phyloP scores from a whole-genome alignment of 225 moss, liverwort and hornwort species.

The Physcomitrium patens region DNA sequence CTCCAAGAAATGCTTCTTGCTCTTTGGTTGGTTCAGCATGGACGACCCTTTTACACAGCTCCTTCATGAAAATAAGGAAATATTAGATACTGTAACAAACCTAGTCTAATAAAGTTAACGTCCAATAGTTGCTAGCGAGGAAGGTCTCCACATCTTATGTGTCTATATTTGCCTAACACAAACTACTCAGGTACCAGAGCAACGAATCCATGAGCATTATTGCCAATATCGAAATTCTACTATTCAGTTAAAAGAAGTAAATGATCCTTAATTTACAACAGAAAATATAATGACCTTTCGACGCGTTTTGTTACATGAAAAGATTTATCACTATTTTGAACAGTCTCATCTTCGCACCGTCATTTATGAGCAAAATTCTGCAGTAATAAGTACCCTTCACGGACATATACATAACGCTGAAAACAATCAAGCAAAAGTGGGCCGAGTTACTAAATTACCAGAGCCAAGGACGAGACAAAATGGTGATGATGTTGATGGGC shows the following conservation, averaged over 20 bases:
- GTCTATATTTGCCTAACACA: slow-evolving; percentile 3
- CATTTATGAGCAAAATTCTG: background rate
- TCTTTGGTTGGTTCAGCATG: slow-evolving; percentile 35
- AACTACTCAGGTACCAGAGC: background rate
- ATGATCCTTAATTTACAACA: background rate
- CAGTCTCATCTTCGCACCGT: background rate
- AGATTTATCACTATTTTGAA: background rate
- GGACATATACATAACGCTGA: background rate
- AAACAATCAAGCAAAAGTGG: background rate
- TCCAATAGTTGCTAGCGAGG: background rate
- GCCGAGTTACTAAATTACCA: slow-evolving; percentile 29
- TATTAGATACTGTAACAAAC: slow-evolving; percentile 7
- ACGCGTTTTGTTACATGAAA: background rate
- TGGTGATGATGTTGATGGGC: slow-evolving; percentile 50
- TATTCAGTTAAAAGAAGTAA: slow-evolving; percentile 8
- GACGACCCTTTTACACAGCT: slow-evolving; percentile 41
- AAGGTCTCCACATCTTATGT: background rate
- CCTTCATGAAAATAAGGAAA: slow-evolving; percentile 40
- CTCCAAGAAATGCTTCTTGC: slow-evolving; percentile 51
- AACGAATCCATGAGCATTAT: background rate
- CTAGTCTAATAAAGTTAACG: slow-evolving; percentile 9
- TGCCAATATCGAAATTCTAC: background rate
- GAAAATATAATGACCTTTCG: background rate
- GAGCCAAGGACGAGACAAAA: slow-evolving; percentile 40
- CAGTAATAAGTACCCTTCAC: background rate